phyloP scores from a whole-genome alignment of 2,329 filamentous ascomycete genomes.

The Mycosphaerella sp. region DNA sequence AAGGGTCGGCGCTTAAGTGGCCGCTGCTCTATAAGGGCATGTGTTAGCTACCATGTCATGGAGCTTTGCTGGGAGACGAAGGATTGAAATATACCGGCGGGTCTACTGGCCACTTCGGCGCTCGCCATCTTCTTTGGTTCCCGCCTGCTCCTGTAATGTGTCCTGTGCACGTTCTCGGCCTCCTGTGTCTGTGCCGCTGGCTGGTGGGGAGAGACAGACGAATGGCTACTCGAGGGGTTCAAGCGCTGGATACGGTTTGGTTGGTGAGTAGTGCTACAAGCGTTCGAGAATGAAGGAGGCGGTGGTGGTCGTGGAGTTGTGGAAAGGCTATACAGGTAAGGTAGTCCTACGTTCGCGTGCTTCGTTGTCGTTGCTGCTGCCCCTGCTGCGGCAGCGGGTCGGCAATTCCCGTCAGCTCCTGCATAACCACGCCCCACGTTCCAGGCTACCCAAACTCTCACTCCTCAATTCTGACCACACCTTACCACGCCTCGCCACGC shows the following conservation, averaged over 20 bases:
- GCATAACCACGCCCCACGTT: neutral
- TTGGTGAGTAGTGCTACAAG: neutral
- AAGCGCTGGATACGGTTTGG: neutral
- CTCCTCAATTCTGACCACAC: slow-evolving; percentile 1
- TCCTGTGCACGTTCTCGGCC: no score
- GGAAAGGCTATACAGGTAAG: no score
- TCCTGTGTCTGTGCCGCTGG: neutral
- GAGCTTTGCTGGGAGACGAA: neutral
- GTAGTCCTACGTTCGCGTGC: no score
- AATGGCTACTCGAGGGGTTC: no score
- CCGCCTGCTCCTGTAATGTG: neutral
- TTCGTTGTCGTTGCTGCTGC: no score
- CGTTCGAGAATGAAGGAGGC: neutral
- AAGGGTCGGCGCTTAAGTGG: slow-evolving; percentile 77
- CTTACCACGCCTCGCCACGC: neutral
- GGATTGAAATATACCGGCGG: slow-evolving; percentile 37
- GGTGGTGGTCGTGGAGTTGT: no score
- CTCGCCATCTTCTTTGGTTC: slow-evolving; percentile 39
- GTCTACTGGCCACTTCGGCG: slow-evolving; percentile 40
- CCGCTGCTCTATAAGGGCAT: slow-evolving; percentile 57
- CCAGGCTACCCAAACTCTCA: neutral
- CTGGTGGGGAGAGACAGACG: neutral
- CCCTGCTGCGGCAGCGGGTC: no score
- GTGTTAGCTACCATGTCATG: slow-evolving; percentile 21
- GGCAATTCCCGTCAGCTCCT: neutral